Evolutionary conservation across 352 stramenopile genomes (phyloP), one percentile per base, ranked within the genome.

Genomic region (Globisporangium barbulae): DNA sequence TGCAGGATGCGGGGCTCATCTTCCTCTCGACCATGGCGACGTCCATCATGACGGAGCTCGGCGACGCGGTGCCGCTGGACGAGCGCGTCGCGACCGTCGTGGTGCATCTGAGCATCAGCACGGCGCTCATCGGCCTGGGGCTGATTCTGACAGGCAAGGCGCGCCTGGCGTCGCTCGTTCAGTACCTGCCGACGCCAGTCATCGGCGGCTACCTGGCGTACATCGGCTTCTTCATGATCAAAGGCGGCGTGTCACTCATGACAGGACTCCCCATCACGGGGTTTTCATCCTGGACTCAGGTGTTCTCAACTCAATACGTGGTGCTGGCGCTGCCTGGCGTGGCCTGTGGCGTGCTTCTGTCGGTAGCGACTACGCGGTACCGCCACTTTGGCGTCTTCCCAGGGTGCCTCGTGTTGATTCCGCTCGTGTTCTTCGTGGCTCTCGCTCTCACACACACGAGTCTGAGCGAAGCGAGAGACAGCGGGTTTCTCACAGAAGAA

Each of bases 1-100:
- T 98, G 0, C 97, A 99, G 74, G 96, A 99, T 72, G 95, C 96
- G 9, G 96, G 78, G 10, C 84, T 99, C 35, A 98, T 99, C 61
- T 99, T 99, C 74, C 76, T 99, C 28, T 90, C 81, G 35, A 83
- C 77, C 50, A 99, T 99, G 79, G 90, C 96, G 3, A 79, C 93
- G 17, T 91, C 73, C 22, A 96, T 98, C 68, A 95, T 96, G 77
- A 85, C 68, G 35, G 70, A 73, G 73, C 85, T 84, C 52, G 85
- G 83, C 3, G 67, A 89, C 12, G 61, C 75, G 21, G 75, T 88
- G 19, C 76, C 83, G 17, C 67, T 85, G 21, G 60, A 67, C 5
- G 74, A 85, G 61, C 74, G 79, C 28, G 78, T 99, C 30, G 83
- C 97, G 2, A 99, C 97, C 5, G 84, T 95, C 9, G 88, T 98